Base-by-base conservation (phyloP, 1,284 basidiomycete genomes). In the Papiliotrema nemorosa region DNA sequence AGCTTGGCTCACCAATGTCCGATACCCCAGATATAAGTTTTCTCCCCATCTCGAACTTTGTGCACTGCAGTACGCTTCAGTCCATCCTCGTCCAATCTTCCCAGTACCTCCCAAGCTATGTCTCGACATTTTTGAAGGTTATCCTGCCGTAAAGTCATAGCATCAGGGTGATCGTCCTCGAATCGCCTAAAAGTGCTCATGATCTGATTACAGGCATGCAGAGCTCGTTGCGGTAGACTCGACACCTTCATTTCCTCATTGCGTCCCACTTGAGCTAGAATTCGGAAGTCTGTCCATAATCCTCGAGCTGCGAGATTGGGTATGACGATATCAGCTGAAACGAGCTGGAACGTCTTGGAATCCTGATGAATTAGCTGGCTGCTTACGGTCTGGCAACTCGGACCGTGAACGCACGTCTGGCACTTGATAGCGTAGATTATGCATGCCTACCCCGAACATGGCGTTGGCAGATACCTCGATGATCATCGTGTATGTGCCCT, bases 321-420 rank as follows among this genome's bases (percentile, higher is more conserved):
- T 2, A 91, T 88, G 16, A 93, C 88, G 25, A 97, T 78, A 66
- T 93, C 91, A 1, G 90, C 90, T 3, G 84, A 85, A 7, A 77
- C 82, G 47, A 44, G 47, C 50, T 52, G n/a, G 27, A 45, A 50
- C 26, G 41, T 91, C 71, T 79, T 85, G 41, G 83, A 77, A n/a
- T n/a, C n/a, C n/a, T n/a, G n/a, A n/a, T n/a, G n/a, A n/a, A n/a
- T n/a, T n/a, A n/a, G n/a, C n/a, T n/a, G n/a, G n/a, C n/a, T n/a
- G n/a, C n/a, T n/a, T n/a, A n/a, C n/a, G n/a, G n/a, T n/a, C n/a
- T n/a, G n/a, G n/a, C n/a, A n/a, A n/a, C n/a, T n/a, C n/a, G n/a
- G n/a, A n/a, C n/a, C n/a, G n/a, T n/a, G n/a, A 13, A n/a, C n/a
- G 37, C 34, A 27, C 20, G n/a, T 25, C 42, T 31, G 31, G 48